Base-by-base conservation (phyloP, 345 rosid species). In the Rhodamnia rubescens region DNA sequence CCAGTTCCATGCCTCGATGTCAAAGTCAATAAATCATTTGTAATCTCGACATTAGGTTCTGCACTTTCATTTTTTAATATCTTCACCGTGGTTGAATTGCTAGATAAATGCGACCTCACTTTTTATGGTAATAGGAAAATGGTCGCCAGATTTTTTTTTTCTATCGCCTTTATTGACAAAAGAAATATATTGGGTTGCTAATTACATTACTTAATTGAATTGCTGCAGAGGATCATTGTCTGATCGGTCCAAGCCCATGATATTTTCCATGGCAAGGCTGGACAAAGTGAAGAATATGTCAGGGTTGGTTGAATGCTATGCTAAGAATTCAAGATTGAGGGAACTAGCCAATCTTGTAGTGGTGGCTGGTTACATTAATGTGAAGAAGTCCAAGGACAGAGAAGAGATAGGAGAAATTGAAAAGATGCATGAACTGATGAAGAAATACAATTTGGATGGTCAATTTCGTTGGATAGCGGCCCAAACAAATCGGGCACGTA, bases 251-350 rank as follows among this genome's bases (percentile, higher is more conserved):
- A 98, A 96, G 90, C 99, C 99, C 58, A 74, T 95, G 85, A 92
- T 98, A 47, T 98, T 98, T 89, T 96, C 99, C 85, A 98, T 98
- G 98, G 99, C 99, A 50, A 94, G 99, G 91, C 92, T 98, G 80
- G 99, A 98, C 90, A 91, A 85, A 36, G 99, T 96, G 83, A 96
- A 98, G 87, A 98, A 98, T 91, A 96, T 98, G 7, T 86, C 97
- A 0, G 99, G 99, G 58, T 91, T 96, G 92, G 99, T 98, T 32
- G 99, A 98, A 92, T 88, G 90, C 88, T 98, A 93, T 83, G 88
- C 91, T 51, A 96, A 93, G 91, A 96, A 88, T 87, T 27, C 91
- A 83, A 89, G 88, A 90, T 90, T 98, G 90, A 92, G 99, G 88
- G 96, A 94, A 90, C 87, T 95, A 89, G 98, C 90, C 84, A 98